Evolutionary conservation across 768 basidiomycete genomes (phyloP), one percentile per base, ranked within the genome.

Genomic region (Tricholoma flavovirens): DNA sequence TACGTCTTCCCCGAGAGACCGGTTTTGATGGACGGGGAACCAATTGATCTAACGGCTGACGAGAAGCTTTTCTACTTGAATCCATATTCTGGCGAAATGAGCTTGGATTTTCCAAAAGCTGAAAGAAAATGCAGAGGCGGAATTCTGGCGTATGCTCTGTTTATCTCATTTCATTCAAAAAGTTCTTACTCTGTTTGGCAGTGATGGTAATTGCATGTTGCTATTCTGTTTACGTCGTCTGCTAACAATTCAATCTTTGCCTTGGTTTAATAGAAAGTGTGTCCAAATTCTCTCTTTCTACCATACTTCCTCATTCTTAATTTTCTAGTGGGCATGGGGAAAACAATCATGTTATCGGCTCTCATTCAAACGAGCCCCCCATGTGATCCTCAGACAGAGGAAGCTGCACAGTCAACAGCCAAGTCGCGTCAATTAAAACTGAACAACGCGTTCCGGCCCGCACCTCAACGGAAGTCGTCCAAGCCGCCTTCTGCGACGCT

Each of bases 271-370:
- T 56, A 66, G 63, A 67, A 52, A 66, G 66, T 67, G 51, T 32
- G 64, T 56, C 10, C 24, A n/a, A 38, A 42, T 22, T 17, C 5
- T 11, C 43, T 58, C 21, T 55, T 21, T 21, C 53, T 22, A 48
- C 50, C 51, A 17, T 19, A 54, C 17, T 19, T 42, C 51, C 60
- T 40, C 49, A 45, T 50, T 36, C n/a, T 58, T 19, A 15, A 21
- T 10, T 49, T 49, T 43, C 24, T 50, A 92, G 90, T 94, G 92
- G 92, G 92, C n/a, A 88, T 95, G 83, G 93, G 93, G 6, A 95
- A 95, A 73, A 93, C 92, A 0, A 93, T 94, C 60, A 94, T 94
- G 90, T 70, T 97, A 32, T 90, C 93, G 1, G 85, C 92, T 9
- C 81, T 97, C 51, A 88, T 97, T 22, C 93, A 95, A 59, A 85